These are phyloP conservation scores for Podaxis sp. DNA, from an alignment of 768 basidiomycete species.

Conservation along the genomic window DNA sequence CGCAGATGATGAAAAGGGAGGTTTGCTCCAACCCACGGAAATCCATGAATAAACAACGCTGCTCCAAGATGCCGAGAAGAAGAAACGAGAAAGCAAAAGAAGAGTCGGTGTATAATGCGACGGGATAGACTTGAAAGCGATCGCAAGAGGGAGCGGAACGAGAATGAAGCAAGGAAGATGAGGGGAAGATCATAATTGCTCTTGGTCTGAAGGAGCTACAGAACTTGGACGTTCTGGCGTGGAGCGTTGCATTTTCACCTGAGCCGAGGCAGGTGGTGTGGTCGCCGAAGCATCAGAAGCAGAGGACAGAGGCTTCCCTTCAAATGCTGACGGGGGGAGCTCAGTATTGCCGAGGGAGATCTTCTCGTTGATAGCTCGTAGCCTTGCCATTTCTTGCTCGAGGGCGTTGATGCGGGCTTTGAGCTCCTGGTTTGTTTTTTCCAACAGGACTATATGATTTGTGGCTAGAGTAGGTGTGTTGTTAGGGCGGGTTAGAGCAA, in stretches of 20 bases:
- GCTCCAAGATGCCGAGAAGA: slow-evolving; percentile 15
- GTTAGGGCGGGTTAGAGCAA: slow-evolving; percentile 17
- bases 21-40: slow-evolving; percentile 12
- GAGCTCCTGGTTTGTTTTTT: slow-evolving; percentile 71
- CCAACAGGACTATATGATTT: slow-evolving; percentile 72
- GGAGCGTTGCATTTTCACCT: slow-evolving; percentile 56
- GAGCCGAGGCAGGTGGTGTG: slow-evolving; percentile 49
- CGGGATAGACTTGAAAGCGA: slow-evolving; percentile 21
- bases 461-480: slow-evolving; percentile 50
- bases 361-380: slow-evolving; percentile 80
- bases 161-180: slow-evolving; percentile 27
- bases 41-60: slow-evolving; percentile 11
- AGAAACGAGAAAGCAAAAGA: slow-evolving; percentile 10
- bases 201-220: slow-evolving; percentile 45
- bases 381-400: slow-evolving; percentile 68
- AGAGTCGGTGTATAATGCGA: slow-evolving; percentile 17
- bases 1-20: not conserved
- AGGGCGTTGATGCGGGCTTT: slow-evolving; percentile 63
- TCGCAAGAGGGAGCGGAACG: slow-evolving; percentile 24
- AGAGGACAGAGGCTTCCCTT: slow-evolving; percentile 57
- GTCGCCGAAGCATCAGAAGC: slow-evolving; percentile 39
- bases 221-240: slow-evolving; percentile 65
- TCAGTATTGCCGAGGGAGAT: slow-evolving; percentile 65
- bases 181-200: slow-evolving; percentile 41
- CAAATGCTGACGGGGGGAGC: slow-evolving; percentile 56